Base-by-base conservation (phyloP, 352 stramenopile genomes). In the Pythium aristosporum region DNA sequence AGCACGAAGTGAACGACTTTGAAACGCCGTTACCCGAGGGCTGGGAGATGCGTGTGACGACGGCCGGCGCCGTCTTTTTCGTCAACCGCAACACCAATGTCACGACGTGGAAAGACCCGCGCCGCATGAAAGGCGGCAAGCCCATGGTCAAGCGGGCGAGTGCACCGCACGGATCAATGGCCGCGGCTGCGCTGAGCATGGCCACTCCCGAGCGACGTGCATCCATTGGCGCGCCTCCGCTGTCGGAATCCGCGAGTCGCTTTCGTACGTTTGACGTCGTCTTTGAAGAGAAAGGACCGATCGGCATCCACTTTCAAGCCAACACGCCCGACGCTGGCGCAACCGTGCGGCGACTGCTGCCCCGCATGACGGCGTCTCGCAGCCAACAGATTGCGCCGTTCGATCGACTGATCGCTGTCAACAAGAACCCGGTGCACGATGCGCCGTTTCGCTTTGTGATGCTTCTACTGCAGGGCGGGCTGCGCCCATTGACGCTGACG, bases 261-360 rank as follows among this genome's bases (percentile, higher is more conserved):
- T 36, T 51, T 30, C 30, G 15, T 46, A 68, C 71, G 54, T 77
- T 89, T 34, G 79, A 95, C 20, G 82, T 95, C 3, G 74, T 89
- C 20, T 95, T 95, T 69, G 61, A 87, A 44, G 82, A 91, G 37
- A 77, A 74, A 18, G 79, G 84, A 0, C 75, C 80, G 3, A 91
- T 95, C 42, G 86, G 86, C 6, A 91, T 95, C 18, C 79, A 91
- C 63, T 95, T 95, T 50, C 80, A 93, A 67, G 82, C 84, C 1
- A 93, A 91, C 61, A 62, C 76, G 0, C 84, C 79, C 2, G 86
- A 95, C 47, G 62, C 65, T 13, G 84, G 86, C 5, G 86, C 86
- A 6, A 85, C 69, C 1, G 82, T 93, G 7, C 77, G 79, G 12
- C 77, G 71, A 21, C 58, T 93, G 5, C 60, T 93, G 9, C 73